Evolutionary conservation across 768 basidiomycete genomes (phyloP).

Genomic region (Clitopilus passeckerianus): DNA sequence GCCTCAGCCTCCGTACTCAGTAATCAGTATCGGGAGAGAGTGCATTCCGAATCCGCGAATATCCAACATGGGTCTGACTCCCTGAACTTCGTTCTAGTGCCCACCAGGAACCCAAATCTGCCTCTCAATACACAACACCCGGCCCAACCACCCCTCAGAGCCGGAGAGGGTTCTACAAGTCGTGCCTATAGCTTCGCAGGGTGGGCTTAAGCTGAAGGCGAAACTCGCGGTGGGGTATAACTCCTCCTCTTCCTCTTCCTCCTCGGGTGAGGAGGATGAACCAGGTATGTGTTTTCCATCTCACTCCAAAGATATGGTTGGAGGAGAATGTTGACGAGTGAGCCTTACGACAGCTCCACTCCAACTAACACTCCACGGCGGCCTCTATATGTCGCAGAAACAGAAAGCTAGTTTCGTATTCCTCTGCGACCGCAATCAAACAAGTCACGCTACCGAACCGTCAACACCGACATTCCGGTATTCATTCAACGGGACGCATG

Average conservation of each 20-base stretch:
- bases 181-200: slow-evolving; percentile 20
- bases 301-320: no score
- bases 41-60: no score
- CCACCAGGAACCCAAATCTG: slow-evolving; percentile 26
- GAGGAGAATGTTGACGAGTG: not conserved
- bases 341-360: slow-evolving; percentile 13
- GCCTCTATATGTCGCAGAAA: slow-evolving; percentile 16
- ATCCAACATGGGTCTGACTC: no score
- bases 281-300: slow-evolving; percentile 8
- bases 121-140: slow-evolving; percentile 21
- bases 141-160: slow-evolving; percentile 27
- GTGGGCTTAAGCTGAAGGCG: slow-evolving; percentile 14
- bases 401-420: slow-evolving; percentile 27
- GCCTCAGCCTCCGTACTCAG: no score
- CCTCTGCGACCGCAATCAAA: slow-evolving; percentile 18
- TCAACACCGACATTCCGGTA: slow-evolving; percentile 13
- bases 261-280: slow-evolving; percentile 8
- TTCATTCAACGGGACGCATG: slow-evolving; percentile 20
- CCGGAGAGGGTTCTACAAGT: slow-evolving; percentile 28
- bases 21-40: no score
- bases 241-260: no score
- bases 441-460: not conserved
- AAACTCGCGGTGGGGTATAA: slow-evolving; percentile 9
- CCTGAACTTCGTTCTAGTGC: slow-evolving; percentile 20
- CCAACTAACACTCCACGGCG: slow-evolving; percentile 26